phyloP scores from a whole-genome alignment of 2,329 filamentous ascomycete species.

The Chrysoporthe cubensis region DNA sequence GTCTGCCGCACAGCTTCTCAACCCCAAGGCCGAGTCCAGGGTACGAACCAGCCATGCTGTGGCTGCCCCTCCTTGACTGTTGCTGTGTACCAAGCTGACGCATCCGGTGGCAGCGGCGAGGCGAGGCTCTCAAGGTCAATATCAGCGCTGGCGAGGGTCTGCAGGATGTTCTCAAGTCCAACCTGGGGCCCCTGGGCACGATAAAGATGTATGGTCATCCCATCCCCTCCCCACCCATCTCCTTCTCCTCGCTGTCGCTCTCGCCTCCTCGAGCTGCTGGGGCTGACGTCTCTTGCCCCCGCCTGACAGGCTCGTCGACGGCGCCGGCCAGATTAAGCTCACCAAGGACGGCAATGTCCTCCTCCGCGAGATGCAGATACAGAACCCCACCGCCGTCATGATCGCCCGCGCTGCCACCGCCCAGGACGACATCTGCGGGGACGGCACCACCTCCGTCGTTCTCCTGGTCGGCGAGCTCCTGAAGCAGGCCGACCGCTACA shows the following conservation, averaged over 20 bases:
- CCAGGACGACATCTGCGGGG: conserved; percentile 97
- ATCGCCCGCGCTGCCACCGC: conserved; percentile 85
- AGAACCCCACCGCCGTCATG: conserved; percentile 95
- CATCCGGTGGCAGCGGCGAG: conserved; percentile 71
- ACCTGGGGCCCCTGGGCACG: conserved; percentile 89
- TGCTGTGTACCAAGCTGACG: conserved; percentile 46
- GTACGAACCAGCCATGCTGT: conserved; percentile 57
- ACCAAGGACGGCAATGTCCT: conserved; percentile 97
- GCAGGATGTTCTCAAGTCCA: conserved; percentile 93
- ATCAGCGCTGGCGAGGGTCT: conserved; percentile 94
- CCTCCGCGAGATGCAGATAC: conserved; percentile 84
- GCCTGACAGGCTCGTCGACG: conserved; percentile 65
- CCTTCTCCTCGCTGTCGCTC: background rate
- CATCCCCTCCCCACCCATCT: background rate
- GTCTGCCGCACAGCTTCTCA: conserved; percentile 97
- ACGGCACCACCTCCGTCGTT: conserved; percentile 96
- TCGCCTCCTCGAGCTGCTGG: background rate
- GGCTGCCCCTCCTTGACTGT: conserved; percentile 35
- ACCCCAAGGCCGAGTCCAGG: conserved; percentile 97
- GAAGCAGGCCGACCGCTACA: conserved; percentile 96
- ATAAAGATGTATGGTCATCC: conserved; percentile 80
- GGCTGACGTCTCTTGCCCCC: conserved; percentile 25
- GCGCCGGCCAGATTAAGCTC: conserved; percentile 88
- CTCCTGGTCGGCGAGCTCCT: conserved; percentile 93
- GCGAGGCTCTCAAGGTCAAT: conserved; percentile 95